A percentile compares a stretch with the other conserved stretches of the same genome.
phyloP scores from a whole-genome alignment of 169 alveolate genomes.

The Sarcocystis neurona region DNA sequence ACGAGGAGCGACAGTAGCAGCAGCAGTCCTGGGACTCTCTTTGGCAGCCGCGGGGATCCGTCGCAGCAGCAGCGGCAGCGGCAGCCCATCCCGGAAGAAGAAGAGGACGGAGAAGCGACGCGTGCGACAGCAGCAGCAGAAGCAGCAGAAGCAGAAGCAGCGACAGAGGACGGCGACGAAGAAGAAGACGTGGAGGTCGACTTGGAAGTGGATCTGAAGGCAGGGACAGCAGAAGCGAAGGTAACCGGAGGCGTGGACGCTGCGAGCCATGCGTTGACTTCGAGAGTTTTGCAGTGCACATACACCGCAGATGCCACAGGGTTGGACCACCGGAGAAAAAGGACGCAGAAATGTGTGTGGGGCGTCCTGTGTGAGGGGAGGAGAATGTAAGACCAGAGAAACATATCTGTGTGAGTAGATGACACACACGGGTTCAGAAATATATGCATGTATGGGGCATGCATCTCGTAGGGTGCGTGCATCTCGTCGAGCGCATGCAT shows the following conservation, averaged over 20 bases:
- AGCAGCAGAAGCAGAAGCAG: not conserved
- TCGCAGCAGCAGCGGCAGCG: no score
- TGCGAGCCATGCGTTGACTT: not conserved
- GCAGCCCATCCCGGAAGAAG: no score
- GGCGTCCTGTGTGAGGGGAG: not conserved
- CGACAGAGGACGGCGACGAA: not conserved
- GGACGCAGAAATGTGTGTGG: not conserved
- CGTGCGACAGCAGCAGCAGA: not conserved
- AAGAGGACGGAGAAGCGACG: not conserved
- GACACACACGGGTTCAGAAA: no score
- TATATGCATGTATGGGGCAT: no score
- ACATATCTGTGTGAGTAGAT: not conserved
- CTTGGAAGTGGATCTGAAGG: constrained; percentile 40
- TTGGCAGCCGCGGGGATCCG: no score
- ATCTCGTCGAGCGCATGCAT: no score
- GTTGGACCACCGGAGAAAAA: not conserved
- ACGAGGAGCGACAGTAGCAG: no score
- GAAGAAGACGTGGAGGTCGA: constrained; percentile 13
- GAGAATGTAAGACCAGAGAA: not conserved
- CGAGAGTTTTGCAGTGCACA: not conserved
- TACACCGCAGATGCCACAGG: not conserved
- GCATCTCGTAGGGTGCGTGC: no score
- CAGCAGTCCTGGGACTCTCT: no score
- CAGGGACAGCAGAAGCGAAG: constrained; percentile 42
- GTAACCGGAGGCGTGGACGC: not conserved